These are phyloP conservation scores for Melanopsichium pennsylvanicum DNA, from an alignment of 1,284 basidiomycete genomes.

Conservation along the genomic window DNA sequence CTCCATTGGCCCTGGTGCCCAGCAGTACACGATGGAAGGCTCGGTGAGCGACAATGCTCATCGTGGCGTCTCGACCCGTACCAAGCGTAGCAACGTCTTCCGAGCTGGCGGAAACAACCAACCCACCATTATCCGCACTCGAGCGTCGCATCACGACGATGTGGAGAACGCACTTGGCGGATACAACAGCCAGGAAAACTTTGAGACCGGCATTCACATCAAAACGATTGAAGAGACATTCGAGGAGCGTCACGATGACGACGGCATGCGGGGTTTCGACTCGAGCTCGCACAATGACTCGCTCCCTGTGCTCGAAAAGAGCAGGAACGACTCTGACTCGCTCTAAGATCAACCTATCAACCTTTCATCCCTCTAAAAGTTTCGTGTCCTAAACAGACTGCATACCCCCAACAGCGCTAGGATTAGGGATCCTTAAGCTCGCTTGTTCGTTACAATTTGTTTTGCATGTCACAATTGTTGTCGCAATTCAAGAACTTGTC, in stretches of 20 bases:
- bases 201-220: conserved; percentile 51
- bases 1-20: conserved; percentile 16
- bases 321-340: conserved; percentile 26
- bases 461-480: not conserved
- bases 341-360: too few species aligned
- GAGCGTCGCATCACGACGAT: conserved; percentile 33
- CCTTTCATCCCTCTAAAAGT: too few species aligned
- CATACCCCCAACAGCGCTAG: conserved; percentile 1
- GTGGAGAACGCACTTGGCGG: conserved; percentile 20
- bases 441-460: not conserved
- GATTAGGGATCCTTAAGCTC: not conserved
- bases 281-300: conserved; percentile 46
- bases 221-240: conserved; percentile 55
- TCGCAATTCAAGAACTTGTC: not conserved
- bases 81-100: conserved; percentile 40
- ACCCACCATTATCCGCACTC: conserved; percentile 40
- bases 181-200: conserved; percentile 23
- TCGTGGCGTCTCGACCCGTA: conserved; percentile 26
- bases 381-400: conserved; percentile 1
- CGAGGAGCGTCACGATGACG: conserved; percentile 48
- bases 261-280: conserved; percentile 24
- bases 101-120: conserved; percentile 38
- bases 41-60: conserved; percentile 37
- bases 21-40: conserved; percentile 49
- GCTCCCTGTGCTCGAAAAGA: conserved; percentile 37